Evolutionary conservation across 139 green algal genomes (phyloP).

Genomic region (Chlorella vulgaris): DNA sequence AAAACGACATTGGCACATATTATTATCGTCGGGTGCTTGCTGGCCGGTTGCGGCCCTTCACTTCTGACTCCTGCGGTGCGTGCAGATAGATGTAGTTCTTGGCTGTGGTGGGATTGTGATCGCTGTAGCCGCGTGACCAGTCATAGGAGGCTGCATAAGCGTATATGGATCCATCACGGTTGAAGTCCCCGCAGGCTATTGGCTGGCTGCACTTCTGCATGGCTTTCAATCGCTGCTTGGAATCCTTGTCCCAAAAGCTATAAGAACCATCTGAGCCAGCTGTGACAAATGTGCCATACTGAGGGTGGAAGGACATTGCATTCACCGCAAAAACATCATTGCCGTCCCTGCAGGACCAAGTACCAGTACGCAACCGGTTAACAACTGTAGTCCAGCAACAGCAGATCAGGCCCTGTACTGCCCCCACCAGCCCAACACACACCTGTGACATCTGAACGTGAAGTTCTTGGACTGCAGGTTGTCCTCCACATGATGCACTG

Average conservation of each 20-base stretch:
- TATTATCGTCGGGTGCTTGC: too few relatives aligned
- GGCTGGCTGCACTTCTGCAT: slow-evolving; percentile 76
- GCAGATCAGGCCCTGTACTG: too few relatives aligned
- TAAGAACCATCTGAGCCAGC: slow-evolving; percentile 91
- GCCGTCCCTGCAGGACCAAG: slow-evolving; percentile 63
- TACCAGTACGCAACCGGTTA: too few relatives aligned
- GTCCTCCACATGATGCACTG: slow-evolving; percentile 97
- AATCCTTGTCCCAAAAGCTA: slow-evolving; percentile 99
- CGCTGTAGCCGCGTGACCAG: slow-evolving; percentile 86
- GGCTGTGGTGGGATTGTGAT: slow-evolving; percentile 74
- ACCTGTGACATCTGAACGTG: slow-evolving; percentile 93
- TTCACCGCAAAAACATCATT: slow-evolving; percentile 97
- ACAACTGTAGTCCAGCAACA: too few relatives aligned
- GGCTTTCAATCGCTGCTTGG: slow-evolving; percentile 96
- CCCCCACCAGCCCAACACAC: too few relatives aligned
- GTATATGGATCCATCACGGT: slow-evolving; percentile 90
- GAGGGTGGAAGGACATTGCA: slow-evolving; percentile 91
- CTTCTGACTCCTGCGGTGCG: slow-evolving; percentile 78
- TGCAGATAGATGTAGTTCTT: slow-evolving; percentile 94
- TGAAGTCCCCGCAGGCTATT: slow-evolving; percentile 90
- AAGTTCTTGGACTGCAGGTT: slow-evolving; percentile 85
- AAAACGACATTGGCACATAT: too few relatives aligned
- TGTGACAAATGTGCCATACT: slow-evolving; percentile 91
- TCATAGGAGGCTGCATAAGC: slow-evolving; percentile 93
- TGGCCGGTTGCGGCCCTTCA: slow-evolving; percentile 60